Conservation (phyloP, 345 rosid species). For the Eucalyptus sp. region DNA sequence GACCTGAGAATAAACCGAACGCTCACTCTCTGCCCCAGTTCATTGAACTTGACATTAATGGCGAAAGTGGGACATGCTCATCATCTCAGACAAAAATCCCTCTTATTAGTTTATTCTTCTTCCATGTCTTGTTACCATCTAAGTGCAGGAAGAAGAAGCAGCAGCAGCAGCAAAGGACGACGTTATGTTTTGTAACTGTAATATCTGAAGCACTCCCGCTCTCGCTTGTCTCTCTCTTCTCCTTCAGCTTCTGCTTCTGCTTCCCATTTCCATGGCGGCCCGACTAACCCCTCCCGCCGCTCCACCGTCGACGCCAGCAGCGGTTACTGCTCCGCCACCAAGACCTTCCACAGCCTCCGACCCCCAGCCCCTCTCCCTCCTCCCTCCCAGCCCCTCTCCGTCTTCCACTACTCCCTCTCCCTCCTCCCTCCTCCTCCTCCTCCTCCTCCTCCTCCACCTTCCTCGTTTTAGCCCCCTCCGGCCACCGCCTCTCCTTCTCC, state of each 20-base stretch:
- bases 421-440: slow-evolving; percentile 25
- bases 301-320: slow-evolving; percentile 12
- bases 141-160: neutral
- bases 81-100: neutral
- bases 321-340: slow-evolving; percentile 39
- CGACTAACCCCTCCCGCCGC: neutral
- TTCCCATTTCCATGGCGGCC: neutral
- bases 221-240: too few relatives aligned
- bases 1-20: too few relatives aligned
- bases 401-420: slow-evolving; percentile 30
- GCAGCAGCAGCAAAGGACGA: neutral
- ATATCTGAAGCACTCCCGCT: neutral
- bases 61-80: neutral
- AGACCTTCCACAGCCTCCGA: slow-evolving; percentile 41
- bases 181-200: neutral
- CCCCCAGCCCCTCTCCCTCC: slow-evolving; percentile 41
- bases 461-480: slow-evolving; percentile 31
- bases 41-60: neutral
- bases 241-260: neutral
- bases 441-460: slow-evolving; percentile 8
- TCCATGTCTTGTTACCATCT: neutral
- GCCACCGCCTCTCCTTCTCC: slow-evolving; percentile 20
- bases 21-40: too few relatives aligned
- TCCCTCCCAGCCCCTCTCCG: slow-evolving; percentile 32
- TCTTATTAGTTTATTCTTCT: neutral